Conservation (phyloP, 805 yeast species). For the Pichia californica region DNA sequence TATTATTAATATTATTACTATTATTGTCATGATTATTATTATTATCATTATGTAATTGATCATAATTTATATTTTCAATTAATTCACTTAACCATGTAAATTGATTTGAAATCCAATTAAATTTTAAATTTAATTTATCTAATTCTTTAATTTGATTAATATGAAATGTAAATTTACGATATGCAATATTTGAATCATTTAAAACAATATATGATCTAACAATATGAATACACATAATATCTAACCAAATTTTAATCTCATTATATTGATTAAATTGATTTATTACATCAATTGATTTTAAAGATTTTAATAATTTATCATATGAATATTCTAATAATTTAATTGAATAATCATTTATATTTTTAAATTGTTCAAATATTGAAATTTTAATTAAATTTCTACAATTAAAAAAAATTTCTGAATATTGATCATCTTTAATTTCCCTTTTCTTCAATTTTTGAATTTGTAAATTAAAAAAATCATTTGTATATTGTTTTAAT, state of each 20-base stretch:
- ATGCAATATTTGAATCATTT: conserved; percentile 53
- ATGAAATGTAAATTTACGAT: conserved; percentile 60
- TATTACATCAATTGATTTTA: conserved; percentile 23
- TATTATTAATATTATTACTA: too few species aligned
- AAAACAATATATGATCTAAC: conserved; percentile 52
- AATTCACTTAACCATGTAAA: conserved; percentile 60
- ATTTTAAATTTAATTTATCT: background rate
- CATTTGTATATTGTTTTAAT: conserved; percentile 35
- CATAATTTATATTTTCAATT: conserved; percentile 30
- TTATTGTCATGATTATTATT: too few species aligned
- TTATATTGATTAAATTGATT: conserved; percentile 31
- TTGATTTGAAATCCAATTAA: conserved; percentile 57
- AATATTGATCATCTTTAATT: conserved; percentile 20
- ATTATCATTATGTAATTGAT: too few species aligned
- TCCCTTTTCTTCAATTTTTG: conserved; percentile 36
- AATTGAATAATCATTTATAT: conserved; percentile 40
- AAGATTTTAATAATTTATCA: conserved; percentile 39
- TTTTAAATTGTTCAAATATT: conserved; percentile 41
- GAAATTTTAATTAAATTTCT: conserved; percentile 49
- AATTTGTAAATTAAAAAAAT: conserved; percentile 37
- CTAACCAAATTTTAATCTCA: conserved; percentile 46
- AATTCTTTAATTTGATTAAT: conserved; percentile 38
- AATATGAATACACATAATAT: conserved; percentile 56
- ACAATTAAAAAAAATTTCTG: conserved; percentile 36
- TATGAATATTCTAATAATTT: conserved; percentile 48